Percentiles rank a stretch among this genome's conserved stretches.
phyloP scores from a whole-genome alignment of 495 filamentous ascomycete species.

The Tuber brumale region DNA sequence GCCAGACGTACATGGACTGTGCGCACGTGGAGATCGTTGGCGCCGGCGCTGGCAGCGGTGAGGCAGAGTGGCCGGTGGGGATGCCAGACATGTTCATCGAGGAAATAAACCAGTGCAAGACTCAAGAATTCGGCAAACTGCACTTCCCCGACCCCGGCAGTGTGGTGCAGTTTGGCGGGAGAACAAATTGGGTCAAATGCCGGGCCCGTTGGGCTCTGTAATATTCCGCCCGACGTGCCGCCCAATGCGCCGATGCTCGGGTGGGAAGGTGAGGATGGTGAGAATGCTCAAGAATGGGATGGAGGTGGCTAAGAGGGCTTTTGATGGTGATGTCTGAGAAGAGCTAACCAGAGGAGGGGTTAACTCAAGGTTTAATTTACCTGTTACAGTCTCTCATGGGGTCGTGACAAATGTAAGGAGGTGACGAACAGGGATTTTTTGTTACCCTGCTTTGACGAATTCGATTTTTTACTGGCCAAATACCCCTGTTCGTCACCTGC shows the following conservation, averaged over 20 bases:
- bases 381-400: no score
- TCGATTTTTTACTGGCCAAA: no score
- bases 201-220: slow-evolving; percentile 19
- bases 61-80: slow-evolving; percentile 16
- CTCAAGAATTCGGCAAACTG: slow-evolving; percentile 27
- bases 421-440: no score
- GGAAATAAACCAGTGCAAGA: slow-evolving; percentile 36
- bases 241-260: slow-evolving; percentile 23
- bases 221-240: slow-evolving; percentile 23
- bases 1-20: slow-evolving; percentile 38
- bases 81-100: slow-evolving; percentile 32
- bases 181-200: slow-evolving; percentile 19
- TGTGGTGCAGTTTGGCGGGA: slow-evolving; percentile 15
- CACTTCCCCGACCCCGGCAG: slow-evolving; percentile 25
- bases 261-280: slow-evolving; percentile 12
- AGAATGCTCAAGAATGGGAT: slow-evolving; percentile 4
- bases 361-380: no score
- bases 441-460: no score
- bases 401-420: no score
- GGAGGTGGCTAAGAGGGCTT: neutral
- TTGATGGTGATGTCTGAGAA: neutral
- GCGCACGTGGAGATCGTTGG: slow-evolving; percentile 28
- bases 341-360: neutral
- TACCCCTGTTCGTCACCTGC: no score
- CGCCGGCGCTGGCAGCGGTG: neutral